phyloP scores from a whole-genome alignment of 495 filamentous ascomycete genomes.

The Bacidia rubella region DNA sequence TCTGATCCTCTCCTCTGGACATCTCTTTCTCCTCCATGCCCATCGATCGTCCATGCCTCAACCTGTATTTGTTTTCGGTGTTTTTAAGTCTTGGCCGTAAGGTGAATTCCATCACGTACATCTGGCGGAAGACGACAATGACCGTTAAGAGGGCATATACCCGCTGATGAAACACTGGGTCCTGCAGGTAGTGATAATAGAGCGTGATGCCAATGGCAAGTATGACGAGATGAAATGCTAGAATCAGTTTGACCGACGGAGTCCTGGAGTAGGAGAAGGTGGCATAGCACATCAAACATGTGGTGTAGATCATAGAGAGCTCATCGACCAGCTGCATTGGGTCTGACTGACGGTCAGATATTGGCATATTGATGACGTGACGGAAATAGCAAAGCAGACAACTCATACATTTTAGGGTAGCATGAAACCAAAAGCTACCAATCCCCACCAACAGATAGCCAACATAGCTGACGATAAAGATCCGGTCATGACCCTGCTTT shows the following conservation, averaged over 20 bases:
- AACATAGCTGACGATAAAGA: conserved; percentile 56
- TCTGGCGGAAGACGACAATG: conserved; percentile 60
- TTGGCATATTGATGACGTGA: conserved; percentile 34
- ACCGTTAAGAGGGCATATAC: conserved; percentile 73
- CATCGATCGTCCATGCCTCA: conserved; percentile 20
- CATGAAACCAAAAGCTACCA: conserved; percentile 73
- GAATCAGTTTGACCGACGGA: conserved; percentile 33
- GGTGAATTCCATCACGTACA: conserved; percentile 81
- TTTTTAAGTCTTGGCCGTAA: conserved; percentile 41
- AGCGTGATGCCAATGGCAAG: conserved; percentile 72
- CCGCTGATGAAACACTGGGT: conserved; percentile 85
- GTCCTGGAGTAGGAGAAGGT: conserved; percentile 66
- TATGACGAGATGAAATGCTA: conserved; percentile 47
- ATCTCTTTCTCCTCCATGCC: conserved; percentile 11
- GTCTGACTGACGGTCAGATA: conserved; percentile 49
- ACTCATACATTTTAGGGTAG: conserved; percentile 64
- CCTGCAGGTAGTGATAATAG: conserved; percentile 88
- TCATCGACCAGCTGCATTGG: conserved; percentile 97
- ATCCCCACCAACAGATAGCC: conserved; percentile 71
- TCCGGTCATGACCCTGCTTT: conserved; percentile 52
- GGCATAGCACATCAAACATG: conserved; percentile 82
- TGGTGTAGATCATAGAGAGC: conserved; percentile 95
- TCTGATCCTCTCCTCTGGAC: conserved; percentile 28
- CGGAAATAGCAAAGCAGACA: neutral
- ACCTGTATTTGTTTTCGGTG: conserved; percentile 26